Conservation (phyloP, 2,329 filamentous ascomycete genomes). For the Hypoxylon sp. region DNA sequence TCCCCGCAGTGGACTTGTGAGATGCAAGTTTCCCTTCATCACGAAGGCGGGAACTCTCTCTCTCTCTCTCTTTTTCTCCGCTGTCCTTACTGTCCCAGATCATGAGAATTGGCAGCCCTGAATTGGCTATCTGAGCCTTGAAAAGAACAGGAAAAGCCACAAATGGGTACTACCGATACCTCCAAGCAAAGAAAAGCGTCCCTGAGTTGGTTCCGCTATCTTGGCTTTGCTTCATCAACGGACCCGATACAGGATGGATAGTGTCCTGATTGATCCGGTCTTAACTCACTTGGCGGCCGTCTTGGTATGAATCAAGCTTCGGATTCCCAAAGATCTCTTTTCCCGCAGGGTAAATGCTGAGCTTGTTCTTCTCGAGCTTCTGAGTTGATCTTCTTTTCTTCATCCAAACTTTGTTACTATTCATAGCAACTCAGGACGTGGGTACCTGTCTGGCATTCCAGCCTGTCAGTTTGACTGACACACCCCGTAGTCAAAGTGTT, state of each 20-base stretch:
- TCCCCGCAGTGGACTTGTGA: constrained; percentile 7
- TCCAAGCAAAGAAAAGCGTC: constrained; percentile 14
- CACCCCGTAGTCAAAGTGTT: not conserved
- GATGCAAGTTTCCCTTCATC: constrained; percentile 7
- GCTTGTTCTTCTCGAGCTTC: constrained; percentile 12
- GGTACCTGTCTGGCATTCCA: not conserved
- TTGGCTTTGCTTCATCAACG: constrained; percentile 41
- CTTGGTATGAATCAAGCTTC: constrained; percentile 34
- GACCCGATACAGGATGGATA: constrained; percentile 17
- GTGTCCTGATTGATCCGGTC: constrained; percentile 15
- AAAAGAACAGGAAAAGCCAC: not conserved
- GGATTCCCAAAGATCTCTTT: constrained; percentile 23
- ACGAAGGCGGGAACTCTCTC: not conserved
- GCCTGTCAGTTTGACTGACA: not conserved
- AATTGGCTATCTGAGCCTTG: not conserved
- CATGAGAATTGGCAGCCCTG: not conserved
- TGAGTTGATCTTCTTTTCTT: constrained; percentile 20
- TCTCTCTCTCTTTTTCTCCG: not conserved
- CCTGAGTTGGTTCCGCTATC: constrained; percentile 17
- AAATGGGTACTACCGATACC: constrained; percentile 1
- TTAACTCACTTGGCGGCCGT: constrained; percentile 26
- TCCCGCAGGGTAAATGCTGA: constrained; percentile 1
- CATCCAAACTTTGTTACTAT: constrained; percentile 33
- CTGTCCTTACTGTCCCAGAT: not conserved
- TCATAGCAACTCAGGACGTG: constrained; percentile 14